Conservation (phyloP, 2,329 filamentous ascomycete species). For the Helotiales sp. region DNA sequence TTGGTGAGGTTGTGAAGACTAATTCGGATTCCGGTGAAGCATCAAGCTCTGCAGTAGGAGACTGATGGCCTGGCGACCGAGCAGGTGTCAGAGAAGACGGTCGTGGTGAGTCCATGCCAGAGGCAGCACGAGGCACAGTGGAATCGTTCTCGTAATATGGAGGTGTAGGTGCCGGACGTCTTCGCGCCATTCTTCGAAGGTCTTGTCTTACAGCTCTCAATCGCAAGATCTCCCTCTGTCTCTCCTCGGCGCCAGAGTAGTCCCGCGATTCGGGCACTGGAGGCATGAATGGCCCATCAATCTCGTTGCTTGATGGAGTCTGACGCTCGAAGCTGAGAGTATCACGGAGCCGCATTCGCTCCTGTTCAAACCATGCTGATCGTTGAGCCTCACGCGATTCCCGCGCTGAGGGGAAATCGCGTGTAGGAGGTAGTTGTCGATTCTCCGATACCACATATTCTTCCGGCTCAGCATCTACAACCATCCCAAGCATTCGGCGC, state of each 20-base stretch:
- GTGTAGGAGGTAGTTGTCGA: conserved; percentile 8
- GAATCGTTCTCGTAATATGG: conserved; percentile 26
- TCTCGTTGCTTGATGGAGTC: conserved; percentile 14
- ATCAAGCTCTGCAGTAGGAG: conserved; percentile 1
- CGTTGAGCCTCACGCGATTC: conserved; percentile 4
- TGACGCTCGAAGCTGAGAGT: conserved; percentile 25
- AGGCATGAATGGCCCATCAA: conserved; percentile 30
- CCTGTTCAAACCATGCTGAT: conserved; percentile 21
- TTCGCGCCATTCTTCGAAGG: conserved; percentile 23
- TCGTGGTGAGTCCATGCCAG: conserved; percentile 15
- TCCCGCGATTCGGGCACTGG: conserved; percentile 34
- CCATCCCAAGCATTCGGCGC: conserved; percentile 22
- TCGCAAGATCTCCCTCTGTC: conserved; percentile 22
- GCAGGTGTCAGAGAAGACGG: conserved; percentile 22
- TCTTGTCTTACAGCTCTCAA: conserved; percentile 23
- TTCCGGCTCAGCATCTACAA: conserved; percentile 16
- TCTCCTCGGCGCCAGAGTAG: conserved; percentile 23
- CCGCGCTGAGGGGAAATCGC: neutral
- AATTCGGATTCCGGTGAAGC: conserved; percentile 13
- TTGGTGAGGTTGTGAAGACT: conserved; percentile 1
- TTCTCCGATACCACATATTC: conserved; percentile 21
- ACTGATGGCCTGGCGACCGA: conserved; percentile 18
- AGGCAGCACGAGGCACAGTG: conserved; percentile 17
- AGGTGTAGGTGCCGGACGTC: conserved; percentile 25
- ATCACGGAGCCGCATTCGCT: conserved; percentile 24